Base-by-base conservation (phyloP, 495 filamentous ascomycete genomes). In the Aspergillus biplanus region DNA sequence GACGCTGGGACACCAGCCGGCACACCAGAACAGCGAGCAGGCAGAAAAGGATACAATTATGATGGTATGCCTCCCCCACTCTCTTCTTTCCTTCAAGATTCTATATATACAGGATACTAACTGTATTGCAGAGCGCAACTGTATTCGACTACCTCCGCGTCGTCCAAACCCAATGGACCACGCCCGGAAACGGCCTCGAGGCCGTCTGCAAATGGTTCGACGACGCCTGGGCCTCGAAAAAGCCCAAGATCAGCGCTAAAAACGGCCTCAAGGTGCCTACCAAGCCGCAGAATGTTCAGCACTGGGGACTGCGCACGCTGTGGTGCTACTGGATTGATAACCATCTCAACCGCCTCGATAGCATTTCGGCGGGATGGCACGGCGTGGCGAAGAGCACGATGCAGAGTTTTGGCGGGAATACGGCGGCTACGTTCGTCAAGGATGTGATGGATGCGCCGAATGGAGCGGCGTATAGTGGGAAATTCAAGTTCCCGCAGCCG, bases 241-340 rank as follows among this genome's bases (percentile, higher is more conserved):
- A 53, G 31, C 32, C 31, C 33, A 39, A 55, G 61, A 13, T 48
- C 57, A 34, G 47, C 54, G 18, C 61, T 64, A 16, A 37, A 52
- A 33, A 37, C 21, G 21, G 21, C 21, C 21, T 27, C 2, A 2
- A 1, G 21, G 21, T 27, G 21, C 21, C 21, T 27, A 27, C 21
- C 21, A 27, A 27, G 21, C 55, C 61, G 12, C 46, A 13, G 31
- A 55, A 33, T 7, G n/a, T 64, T 6, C 58, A 52, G 15, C 46
- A 58, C 53, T 64, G 55, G 61, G 55, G 61, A 15, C 32, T 64
- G 61, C 61, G 61, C 49, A 64, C 61, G 15, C 54, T 64, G 37
- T 64, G 61, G 61, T 56, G 53, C 61, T 64, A 64, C 53, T 64
- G 61, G 61, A 64, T 64, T 33, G 61, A 64, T 55, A 33, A 32